Evolutionary conservation across 1,284 basidiomycete species (phyloP).

Genomic region (Pisolithus thermaeus): DNA sequence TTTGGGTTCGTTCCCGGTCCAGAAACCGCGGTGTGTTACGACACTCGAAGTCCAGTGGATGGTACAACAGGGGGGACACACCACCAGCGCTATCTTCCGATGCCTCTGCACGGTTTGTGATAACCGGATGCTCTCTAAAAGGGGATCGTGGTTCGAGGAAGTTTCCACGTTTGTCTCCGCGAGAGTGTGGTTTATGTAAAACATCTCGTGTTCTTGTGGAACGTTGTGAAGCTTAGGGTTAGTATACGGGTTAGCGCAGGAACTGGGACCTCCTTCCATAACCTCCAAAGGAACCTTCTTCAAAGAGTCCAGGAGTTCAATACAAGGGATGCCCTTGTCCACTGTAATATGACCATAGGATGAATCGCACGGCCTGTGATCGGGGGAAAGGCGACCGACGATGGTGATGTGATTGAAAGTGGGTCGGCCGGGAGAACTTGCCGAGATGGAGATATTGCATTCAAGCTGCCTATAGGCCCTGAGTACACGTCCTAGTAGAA

Average conservation of each 20-base stretch:
- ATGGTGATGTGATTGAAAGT: too few species aligned
- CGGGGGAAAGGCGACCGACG: too few species aligned
- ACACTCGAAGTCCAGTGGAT: background rate
- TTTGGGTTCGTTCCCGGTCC: too few species aligned
- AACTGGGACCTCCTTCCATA: background rate
- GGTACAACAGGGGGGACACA: background rate
- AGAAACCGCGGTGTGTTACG: too few species aligned
- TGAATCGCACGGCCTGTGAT: background rate
- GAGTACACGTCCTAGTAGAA: background rate
- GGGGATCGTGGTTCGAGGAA: background rate
- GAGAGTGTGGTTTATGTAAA: background rate
- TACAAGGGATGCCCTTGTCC: background rate
- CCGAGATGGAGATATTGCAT: background rate
- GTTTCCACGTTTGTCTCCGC: too few species aligned
- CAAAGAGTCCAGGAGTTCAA: background rate
- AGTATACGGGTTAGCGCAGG: too few species aligned
- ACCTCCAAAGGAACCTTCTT: background rate
- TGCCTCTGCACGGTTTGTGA: background rate
- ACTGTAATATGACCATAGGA: background rate
- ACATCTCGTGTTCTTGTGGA: background rate
- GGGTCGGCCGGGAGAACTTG: too few species aligned
- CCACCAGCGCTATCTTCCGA: background rate
- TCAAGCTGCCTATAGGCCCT: background rate
- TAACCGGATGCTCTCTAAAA: background rate
- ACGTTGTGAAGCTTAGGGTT: too few species aligned